These are phyloP conservation scores for Pseudogymnoascus sp. DNA, from an alignment of 2,329 filamentous ascomycete species.

Conservation along the genomic window DNA sequence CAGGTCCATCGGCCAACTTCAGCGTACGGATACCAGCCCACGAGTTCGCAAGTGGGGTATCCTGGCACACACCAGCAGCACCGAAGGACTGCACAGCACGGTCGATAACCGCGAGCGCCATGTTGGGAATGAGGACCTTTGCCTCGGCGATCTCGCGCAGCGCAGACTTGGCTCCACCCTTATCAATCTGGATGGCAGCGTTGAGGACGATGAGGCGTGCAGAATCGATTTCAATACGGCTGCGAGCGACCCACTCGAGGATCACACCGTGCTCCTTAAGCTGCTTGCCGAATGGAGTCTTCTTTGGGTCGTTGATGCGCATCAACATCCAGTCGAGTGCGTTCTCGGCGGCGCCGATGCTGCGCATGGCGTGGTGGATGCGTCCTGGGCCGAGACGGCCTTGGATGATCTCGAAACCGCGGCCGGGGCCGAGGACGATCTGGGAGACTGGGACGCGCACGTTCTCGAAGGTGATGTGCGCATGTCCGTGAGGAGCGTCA, in stretches of 20 bases:
- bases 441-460: conserved; percentile 79
- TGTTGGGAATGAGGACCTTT: conserved; percentile 82
- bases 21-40: conserved; percentile 77
- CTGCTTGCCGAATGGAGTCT: conserved; percentile 85
- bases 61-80: conserved; percentile 84
- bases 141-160: conserved; percentile 92
- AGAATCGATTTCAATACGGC: conserved; percentile 87
- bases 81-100: conserved; percentile 90
- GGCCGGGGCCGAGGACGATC: conserved; percentile 86
- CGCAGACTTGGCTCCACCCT: conserved; percentile 77
- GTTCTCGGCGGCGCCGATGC: conserved; percentile 82
- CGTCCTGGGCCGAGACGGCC: conserved; percentile 90
- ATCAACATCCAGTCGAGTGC: conserved; percentile 93
- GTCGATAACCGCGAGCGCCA: conserved; percentile 81
- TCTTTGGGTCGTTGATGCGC: conserved; percentile 83
- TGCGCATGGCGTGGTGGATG: conserved; percentile 97
- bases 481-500: conserved; percentile 96
- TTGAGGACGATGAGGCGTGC: conserved; percentile 87
- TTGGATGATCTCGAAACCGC: conserved; percentile 97
- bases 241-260: conserved; percentile 88
- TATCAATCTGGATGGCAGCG: conserved; percentile 91
- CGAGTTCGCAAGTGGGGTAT: conserved; percentile 82
- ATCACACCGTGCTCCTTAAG: conserved; percentile 88
- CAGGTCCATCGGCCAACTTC: conserved; percentile 83
- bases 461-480: conserved; percentile 81